Evolutionary conservation across 805 yeast species (phyloP).

Genomic region (Saturnispora kantuleensis): DNA sequence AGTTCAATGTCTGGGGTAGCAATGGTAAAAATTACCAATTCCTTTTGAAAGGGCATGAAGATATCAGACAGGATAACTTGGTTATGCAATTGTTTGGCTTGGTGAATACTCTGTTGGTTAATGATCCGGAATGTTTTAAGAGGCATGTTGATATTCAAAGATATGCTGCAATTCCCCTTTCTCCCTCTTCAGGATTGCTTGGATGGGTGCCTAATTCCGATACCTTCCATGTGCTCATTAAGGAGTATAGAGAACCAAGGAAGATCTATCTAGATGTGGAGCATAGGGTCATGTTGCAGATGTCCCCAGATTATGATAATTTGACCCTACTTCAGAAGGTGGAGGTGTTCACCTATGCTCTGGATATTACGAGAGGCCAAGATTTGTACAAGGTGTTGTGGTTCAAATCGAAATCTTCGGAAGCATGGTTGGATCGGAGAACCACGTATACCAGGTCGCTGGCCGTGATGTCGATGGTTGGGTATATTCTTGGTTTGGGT

Average conservation of each 20-base stretch:
- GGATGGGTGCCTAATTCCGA: constrained; percentile 99
- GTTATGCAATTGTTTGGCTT: constrained; percentile 97
- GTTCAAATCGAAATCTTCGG: constrained; percentile 93
- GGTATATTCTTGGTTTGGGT: constrained; percentile 92
- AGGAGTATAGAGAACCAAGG: constrained; percentile 86
- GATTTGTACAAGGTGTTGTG: constrained; percentile 92
- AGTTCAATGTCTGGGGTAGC: constrained; percentile 67
- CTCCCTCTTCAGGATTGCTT: constrained; percentile 92
- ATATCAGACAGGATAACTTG: constrained; percentile 91
- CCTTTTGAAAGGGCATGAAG: constrained; percentile 90
- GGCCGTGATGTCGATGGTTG: constrained; percentile 99
- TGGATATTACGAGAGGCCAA: constrained; percentile 93
- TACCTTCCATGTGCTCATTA: constrained; percentile 86
- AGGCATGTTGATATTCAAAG: constrained; percentile 89
- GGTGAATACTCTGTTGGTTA: constrained; percentile 79
- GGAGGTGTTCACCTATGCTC: constrained; percentile 91
- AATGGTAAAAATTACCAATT: constrained; percentile 88
- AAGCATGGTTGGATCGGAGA: constrained; percentile 95
- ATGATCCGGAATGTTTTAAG: constrained; percentile 93
- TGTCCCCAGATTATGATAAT: constrained; percentile 95
- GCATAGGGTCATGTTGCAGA: constrained; percentile 90
- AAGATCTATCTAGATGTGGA: constrained; percentile 86
- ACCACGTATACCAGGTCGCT: constrained; percentile 92
- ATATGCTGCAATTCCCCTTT: constrained; percentile 87
- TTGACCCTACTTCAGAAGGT: constrained; percentile 84